phyloP scores from a whole-genome alignment of 176 grass and related monocot genomes.

The Rhynchospora breviuscula region DNA sequence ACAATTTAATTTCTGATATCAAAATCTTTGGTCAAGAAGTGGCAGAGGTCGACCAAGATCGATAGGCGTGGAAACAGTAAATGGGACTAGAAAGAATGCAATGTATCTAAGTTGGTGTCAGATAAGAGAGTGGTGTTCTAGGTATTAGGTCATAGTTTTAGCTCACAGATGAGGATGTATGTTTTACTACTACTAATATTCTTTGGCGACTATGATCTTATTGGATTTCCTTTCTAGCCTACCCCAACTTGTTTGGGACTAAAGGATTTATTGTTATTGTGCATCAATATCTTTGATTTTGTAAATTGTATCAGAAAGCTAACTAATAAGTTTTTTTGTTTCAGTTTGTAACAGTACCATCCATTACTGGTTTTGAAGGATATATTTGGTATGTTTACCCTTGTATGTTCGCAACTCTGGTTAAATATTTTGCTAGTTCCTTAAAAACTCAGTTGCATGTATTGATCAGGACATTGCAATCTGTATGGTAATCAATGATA shows the following conservation, averaged over 20 bases:
- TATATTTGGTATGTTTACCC: not conserved
- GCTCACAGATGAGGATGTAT: too few relatives aligned
- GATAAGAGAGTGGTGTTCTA: too few relatives aligned
- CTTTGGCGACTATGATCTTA: too few relatives aligned
- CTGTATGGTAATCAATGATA: not conserved
- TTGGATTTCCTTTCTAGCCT: too few relatives aligned
- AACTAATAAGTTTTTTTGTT: not conserved
- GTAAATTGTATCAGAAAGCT: conserved; percentile 11
- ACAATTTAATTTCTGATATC: not conserved
- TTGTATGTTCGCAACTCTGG: not conserved
- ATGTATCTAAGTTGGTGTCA: too few relatives aligned
- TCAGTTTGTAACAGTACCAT: not conserved
- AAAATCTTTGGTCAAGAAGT: not conserved
- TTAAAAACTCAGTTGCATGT: not conserved
- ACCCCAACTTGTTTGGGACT: too few relatives aligned
- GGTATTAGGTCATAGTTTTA: too few relatives aligned
- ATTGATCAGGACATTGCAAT: not conserved
- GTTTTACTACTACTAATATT: too few relatives aligned
- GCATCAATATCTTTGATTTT: not conserved
- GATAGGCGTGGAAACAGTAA: too few relatives aligned
- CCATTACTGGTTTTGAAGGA: conserved; percentile 12
- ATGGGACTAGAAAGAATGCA: too few relatives aligned
- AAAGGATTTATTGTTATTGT: too few relatives aligned
- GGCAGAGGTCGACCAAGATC: too few relatives aligned
- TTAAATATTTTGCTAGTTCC: conserved; percentile 43